Evolutionary conservation across 2,329 filamentous ascomycete genomes (phyloP).

Genomic region (Trichoderma guizhouense): DNA sequence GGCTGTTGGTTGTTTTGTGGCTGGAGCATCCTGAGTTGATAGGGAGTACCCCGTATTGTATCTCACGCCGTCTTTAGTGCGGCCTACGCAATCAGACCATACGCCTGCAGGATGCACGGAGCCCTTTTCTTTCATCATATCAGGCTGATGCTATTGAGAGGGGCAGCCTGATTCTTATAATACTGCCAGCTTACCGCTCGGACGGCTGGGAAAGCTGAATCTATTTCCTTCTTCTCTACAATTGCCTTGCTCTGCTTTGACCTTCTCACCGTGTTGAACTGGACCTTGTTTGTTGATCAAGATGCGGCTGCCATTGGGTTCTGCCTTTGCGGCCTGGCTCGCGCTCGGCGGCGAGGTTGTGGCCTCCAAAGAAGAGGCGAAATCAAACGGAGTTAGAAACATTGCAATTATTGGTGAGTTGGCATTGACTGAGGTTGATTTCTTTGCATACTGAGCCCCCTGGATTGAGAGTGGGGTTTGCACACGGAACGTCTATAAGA

Average conservation of each 20-base stretch:
- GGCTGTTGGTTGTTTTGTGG: neutral
- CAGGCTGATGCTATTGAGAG: neutral
- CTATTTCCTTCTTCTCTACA: neutral
- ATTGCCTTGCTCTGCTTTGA: neutral
- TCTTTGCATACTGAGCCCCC: neutral
- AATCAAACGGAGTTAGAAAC: conserved; percentile 28
- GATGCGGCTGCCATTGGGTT: conserved; percentile 20
- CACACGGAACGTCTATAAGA: neutral
- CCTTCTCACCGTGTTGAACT: neutral
- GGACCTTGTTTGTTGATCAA: neutral
- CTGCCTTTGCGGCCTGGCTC: conserved; percentile 21
- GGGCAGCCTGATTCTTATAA: neutral
- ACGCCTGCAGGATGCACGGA: neutral
- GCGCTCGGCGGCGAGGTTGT: conserved; percentile 18
- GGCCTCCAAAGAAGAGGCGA: conserved; percentile 12
- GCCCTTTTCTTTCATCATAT: neutral
- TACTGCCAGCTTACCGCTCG: neutral
- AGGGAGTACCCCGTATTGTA: neutral
- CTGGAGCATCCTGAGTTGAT: neutral
- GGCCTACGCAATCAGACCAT: conserved; percentile 3
- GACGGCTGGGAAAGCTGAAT: neutral
- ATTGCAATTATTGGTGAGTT: conserved; percentile 38
- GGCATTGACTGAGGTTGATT: neutral
- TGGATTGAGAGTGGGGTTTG: neutral
- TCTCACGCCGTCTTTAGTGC: neutral